phyloP scores from a whole-genome alignment of 768 basidiomycete species.

The Antrodiella citrinella region DNA sequence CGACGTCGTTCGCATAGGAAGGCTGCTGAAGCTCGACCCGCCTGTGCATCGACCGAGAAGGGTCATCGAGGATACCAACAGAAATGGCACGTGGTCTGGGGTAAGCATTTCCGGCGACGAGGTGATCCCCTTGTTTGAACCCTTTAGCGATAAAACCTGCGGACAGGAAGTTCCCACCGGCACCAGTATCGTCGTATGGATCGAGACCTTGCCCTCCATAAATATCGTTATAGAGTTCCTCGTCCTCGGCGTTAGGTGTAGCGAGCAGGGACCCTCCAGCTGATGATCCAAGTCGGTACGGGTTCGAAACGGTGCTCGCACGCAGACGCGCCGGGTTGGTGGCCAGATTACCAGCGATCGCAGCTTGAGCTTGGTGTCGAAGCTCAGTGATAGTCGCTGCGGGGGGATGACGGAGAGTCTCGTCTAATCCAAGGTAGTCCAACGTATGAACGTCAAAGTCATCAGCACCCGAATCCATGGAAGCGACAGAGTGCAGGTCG shows the following conservation, averaged over 20 bases:
- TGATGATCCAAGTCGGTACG: slow-evolving; percentile 68
- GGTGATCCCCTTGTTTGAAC: slow-evolving; percentile 68
- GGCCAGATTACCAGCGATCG: slow-evolving; percentile 76
- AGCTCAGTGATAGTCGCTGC: slow-evolving; percentile 87
- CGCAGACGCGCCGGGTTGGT: slow-evolving; percentile 69
- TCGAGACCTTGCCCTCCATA: slow-evolving; percentile 52
- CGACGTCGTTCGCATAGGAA: slow-evolving; percentile 51
- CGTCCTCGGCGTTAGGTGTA: slow-evolving; percentile 58
- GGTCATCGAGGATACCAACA: slow-evolving; percentile 81
- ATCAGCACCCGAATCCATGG: slow-evolving; percentile 73
- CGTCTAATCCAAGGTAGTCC: slow-evolving; percentile 94
- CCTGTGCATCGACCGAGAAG: slow-evolving; percentile 60
- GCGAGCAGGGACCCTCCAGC: slow-evolving; percentile 45
- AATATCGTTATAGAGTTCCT: slow-evolving; percentile 62
- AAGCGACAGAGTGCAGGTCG: slow-evolving; percentile 74
- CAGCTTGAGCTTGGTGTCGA: slow-evolving; percentile 83
- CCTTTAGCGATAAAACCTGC: slow-evolving; percentile 57
- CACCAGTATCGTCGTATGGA: slow-evolving; percentile 44
- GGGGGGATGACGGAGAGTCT: slow-evolving; percentile 62
- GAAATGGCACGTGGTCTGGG: slow-evolving; percentile 75
- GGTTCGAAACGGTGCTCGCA: slow-evolving; percentile 89
- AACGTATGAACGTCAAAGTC: slow-evolving; percentile 91
- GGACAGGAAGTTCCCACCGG: slow-evolving; percentile 45
- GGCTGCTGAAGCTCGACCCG: slow-evolving; percentile 48
- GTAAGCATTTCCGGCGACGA: slow-evolving; percentile 31